Conservation (phyloP, 225 moss, liverwort and hornwort species). For the Physcomitrellopsis africana region DNA sequence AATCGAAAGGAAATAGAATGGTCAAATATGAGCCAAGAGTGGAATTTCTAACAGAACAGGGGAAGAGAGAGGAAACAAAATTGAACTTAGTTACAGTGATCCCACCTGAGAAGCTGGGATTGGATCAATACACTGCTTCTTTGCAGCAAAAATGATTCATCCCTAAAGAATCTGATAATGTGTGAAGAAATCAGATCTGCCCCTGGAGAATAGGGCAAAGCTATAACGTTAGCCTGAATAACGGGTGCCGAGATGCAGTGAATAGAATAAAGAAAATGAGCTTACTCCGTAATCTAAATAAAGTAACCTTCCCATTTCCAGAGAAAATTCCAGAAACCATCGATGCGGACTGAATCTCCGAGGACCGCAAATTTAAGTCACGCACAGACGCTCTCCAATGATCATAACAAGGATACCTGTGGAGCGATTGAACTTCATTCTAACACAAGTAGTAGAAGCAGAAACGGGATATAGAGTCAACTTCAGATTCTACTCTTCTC, state of each 20-base stretch:
- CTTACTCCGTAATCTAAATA: not conserved
- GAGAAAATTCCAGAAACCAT: not conserved
- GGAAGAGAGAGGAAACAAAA: not conserved
- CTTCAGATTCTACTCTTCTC: not conserved
- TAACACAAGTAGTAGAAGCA: not conserved
- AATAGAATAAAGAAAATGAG: not conserved
- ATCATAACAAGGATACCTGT: not conserved
- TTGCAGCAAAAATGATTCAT: not conserved
- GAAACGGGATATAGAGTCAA: not conserved
- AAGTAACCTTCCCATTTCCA: not conserved
- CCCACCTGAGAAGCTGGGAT: not conserved
- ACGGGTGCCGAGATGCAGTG: not conserved
- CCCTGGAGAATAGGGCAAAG: not conserved
- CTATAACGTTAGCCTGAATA: not conserved
- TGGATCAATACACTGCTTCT: not conserved
- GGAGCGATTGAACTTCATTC: not conserved
- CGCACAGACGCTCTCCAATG: not conserved
- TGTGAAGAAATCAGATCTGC: not conserved
- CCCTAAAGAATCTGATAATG: not conserved
- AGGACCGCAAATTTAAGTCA: not conserved
- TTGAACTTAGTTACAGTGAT: not conserved
- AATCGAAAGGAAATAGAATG: not conserved
- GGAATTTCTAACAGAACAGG: not conserved
- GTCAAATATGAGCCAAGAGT: not conserved
- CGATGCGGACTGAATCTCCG: not conserved